Evolutionary conservation across 2,329 filamentous ascomycete genomes (phyloP).

Genomic region (Waltergamsia citrina): DNA sequence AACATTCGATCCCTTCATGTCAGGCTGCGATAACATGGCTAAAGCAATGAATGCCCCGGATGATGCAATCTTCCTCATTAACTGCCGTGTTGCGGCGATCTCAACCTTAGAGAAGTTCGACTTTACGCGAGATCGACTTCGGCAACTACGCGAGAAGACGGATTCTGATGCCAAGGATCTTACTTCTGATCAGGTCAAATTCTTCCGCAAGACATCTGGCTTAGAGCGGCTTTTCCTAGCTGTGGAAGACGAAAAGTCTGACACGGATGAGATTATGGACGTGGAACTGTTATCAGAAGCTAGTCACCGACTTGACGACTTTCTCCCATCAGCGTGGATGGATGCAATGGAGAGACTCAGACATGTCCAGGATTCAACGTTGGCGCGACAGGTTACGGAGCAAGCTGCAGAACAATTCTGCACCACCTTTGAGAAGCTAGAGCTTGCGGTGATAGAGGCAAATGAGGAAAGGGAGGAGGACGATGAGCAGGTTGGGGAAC

Average conservation of each 20-base stretch:
- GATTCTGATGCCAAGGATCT: constrained; percentile 47
- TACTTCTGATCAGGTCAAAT: constrained; percentile 58
- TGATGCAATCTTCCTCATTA: constrained; percentile 61
- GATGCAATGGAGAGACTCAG: constrained; percentile 80
- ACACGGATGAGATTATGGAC: constrained; percentile 37
- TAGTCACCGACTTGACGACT: constrained; percentile 76
- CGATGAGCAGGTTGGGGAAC: constrained; percentile 9
- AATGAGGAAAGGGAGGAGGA: constrained; percentile 20
- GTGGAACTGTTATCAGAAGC: constrained; percentile 48
- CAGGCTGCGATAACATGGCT: constrained; percentile 62
- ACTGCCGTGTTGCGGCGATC: constrained; percentile 55
- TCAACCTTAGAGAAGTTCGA: constrained; percentile 46
- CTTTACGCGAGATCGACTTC: constrained; percentile 50
- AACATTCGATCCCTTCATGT: constrained; percentile 78
- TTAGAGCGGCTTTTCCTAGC: constrained; percentile 25
- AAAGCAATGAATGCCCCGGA: constrained; percentile 48
- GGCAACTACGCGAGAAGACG: constrained; percentile 47
- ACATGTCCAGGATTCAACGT: constrained; percentile 58
- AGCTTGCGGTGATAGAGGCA: constrained; percentile 35
- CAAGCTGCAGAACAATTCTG: constrained; percentile 79
- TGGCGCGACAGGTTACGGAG: constrained; percentile 71
- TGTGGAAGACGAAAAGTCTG: constrained; percentile 27
- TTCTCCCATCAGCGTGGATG: constrained; percentile 85
- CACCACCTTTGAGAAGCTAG: constrained; percentile 62
- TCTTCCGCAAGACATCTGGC: constrained; percentile 68